Evolutionary conservation across 139 green algal species (phyloP), one percentile per base, ranked within the genome.

Genomic region (Closterium sp.): DNA sequence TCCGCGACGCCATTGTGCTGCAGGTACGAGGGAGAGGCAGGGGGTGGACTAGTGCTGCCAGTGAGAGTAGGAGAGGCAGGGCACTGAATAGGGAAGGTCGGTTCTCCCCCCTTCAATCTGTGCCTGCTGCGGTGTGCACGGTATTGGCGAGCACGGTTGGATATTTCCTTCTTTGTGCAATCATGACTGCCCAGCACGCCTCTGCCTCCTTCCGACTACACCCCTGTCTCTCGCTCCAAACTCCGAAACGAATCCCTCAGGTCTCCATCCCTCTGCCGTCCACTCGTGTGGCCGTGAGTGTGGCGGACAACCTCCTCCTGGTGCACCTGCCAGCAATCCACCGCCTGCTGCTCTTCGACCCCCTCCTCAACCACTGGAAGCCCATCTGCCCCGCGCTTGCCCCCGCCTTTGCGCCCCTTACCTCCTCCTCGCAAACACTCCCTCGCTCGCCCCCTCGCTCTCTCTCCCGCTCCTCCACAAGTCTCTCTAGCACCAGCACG

Each of bases 261-360:
- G 87, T 90, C 9, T 69, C 87, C 21, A 69, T 90, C 5, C 34
- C 30, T 3, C 34, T 91, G 25, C 89, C 89, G 12, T 91, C 89
- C 16, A 34, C 33, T 1, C 90, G 36, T 9, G 64, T 92, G 33
- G 90, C 90, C 5, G 64, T 89, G 31, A 87, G 30, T 84, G 89
- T 93, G 66, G 92, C 94, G 33, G 92, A 94, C 83, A 94, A 94
- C 31, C 31, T 87, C 31, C 90, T 94, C 32, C 34, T 94, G 0
- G 83, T 94, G 81, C 92, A 94, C 6, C 84, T 91, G 19, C 93
- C 38, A 33, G 85, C 94, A 34, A 83, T 86, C 30, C 23, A 43
- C 34, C 32, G 94, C n/a, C 84, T 91, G 91, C 92, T 94, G 30
- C 55, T 94, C 34, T 93, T 94, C 84, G 92, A 94, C 36, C 32